Evolutionary conservation across 2,329 filamentous ascomycete genomes (phyloP), one percentile per base, ranked within the genome.

Genomic region (Monosporascus ibericus): DNA sequence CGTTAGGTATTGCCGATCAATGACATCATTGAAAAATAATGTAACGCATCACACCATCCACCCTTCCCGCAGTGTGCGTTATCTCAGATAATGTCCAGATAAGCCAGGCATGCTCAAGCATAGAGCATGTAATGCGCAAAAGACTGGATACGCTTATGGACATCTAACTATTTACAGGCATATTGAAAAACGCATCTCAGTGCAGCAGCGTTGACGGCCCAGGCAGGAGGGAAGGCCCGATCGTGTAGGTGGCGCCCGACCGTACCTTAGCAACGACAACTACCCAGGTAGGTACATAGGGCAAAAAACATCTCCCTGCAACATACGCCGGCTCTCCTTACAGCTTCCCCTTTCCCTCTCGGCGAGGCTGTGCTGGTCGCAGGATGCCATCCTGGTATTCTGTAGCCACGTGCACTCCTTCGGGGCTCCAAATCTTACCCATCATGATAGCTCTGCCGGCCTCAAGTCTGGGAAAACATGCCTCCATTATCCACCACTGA

Each of bases 401-500:
- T 1, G 75, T 80, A 5, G 78, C 79, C 1, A 82, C 72, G 57
- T 81, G 79, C 22, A 73, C 68, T 3, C 79, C 78, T 3, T 64
- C 58, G 0, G 79, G 78, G 53, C 77, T 81, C 79, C 79, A 82
- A 34, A 79, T 74, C 65, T 75, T 76, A 50, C 69, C 74, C 62
- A 75, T 68, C 54, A 81, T 64, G 47, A 77, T 69, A 2, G 70
- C 74, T 42, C 78, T 67, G 0, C 76, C 76, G 2, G 74, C 72
- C 22, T 66, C 73, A 3, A 73, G 68, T 22, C 78, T 65, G 3
- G 79, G 75, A 61, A 78, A 81, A 34, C 60, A 70, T 1, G 69
- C 68, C 60, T 82, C 79, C 60, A 80, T 76, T 17, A 81, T 61
- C 79, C 79, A 82, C 78, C 79, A 82, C 14, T 68, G 68, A 3